Evolutionary conservation across 495 filamentous ascomycete species (phyloP).

Genomic region (Tetracladium setigerum): DNA sequence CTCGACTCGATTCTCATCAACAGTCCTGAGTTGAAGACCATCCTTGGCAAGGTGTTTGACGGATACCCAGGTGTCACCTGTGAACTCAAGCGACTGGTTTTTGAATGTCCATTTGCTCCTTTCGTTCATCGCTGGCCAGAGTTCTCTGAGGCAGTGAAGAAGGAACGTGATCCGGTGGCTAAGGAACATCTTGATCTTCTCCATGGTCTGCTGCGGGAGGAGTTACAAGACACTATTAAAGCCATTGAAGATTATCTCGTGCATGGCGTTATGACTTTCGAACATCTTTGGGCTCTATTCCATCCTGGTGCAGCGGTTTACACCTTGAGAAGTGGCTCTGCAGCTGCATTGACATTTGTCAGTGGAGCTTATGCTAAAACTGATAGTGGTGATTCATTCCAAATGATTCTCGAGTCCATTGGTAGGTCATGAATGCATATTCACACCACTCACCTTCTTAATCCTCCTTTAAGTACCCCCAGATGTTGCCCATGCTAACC

Average conservation of each 20-base stretch:
- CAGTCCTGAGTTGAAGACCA: conserved; percentile 50
- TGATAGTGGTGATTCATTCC: conserved; percentile 52
- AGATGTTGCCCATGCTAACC: no score
- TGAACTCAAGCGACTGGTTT: conserved; percentile 50
- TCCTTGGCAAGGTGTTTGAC: conserved; percentile 46
- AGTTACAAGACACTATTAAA: conserved; percentile 63
- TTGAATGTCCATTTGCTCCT: conserved; percentile 49
- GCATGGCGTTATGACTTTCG: conserved; percentile 78
- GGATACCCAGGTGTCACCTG: conserved; percentile 59
- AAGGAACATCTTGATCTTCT: conserved; percentile 52
- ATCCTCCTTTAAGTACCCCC: conserved; percentile 16
- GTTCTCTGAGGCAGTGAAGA: conserved; percentile 37
- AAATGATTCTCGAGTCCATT: conserved; percentile 39
- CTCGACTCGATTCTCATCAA: conserved; percentile 58
- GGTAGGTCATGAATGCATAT: conserved; percentile 7
- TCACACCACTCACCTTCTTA: conserved; percentile 21
- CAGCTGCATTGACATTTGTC: conserved; percentile 37
- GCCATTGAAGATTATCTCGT: conserved; percentile 73
- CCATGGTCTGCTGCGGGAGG: conserved; percentile 46
- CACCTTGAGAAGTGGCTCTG: conserved; percentile 64
- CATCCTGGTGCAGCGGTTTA: conserved; percentile 81
- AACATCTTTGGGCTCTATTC: conserved; percentile 81
- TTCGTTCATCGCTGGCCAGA: conserved; percentile 61
- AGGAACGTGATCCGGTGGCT: conserved; percentile 36
- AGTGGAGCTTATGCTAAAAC: conserved; percentile 48